phyloP scores from a whole-genome alignment of 1,284 basidiomycete genomes.

The Ganoderma leucocontextum region DNA sequence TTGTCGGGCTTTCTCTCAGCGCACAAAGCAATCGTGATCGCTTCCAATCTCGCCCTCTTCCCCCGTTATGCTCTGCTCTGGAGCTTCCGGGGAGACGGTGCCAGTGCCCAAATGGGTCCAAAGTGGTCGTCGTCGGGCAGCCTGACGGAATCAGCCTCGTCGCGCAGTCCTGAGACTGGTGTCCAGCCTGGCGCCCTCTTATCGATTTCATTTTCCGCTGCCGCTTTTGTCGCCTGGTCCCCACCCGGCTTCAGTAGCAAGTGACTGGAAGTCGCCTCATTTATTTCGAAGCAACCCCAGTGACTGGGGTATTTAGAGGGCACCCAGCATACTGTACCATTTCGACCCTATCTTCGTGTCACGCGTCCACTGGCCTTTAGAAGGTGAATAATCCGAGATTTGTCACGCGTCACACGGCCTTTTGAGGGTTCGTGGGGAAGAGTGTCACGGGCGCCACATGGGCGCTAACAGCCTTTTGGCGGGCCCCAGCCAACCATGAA shows the following conservation, averaged over 20 bases:
- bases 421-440: too few relatives aligned
- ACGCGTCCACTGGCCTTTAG: too few relatives aligned
- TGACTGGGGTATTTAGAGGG: neutral
- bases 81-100: neutral
- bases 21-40: conserved; percentile 28
- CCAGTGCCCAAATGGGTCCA: conserved; percentile 15
- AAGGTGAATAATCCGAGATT: too few relatives aligned
- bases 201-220: conserved; percentile 32
- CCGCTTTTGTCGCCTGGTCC: conserved; percentile 11
- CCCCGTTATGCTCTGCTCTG: neutral
- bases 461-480: too few relatives aligned
- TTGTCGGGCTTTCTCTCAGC: neutral
- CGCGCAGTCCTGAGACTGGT: conserved; percentile 14
- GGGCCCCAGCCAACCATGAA: too few relatives aligned
- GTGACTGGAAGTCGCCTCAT: neutral
- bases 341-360: too few relatives aligned
- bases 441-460: too few relatives aligned
- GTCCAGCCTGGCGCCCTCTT: conserved; percentile 20
- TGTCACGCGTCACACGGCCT: too few relatives aligned
- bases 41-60: conserved; percentile 8
- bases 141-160: conserved; percentile 18
- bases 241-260: conserved; percentile 1
- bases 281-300: conserved; percentile 5
- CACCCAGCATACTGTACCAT: neutral
- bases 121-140: conserved; percentile 22